These are phyloP conservation scores for Malus orientalis DNA, from an alignment of 306 rosid genomes.

Conservation along the genomic window DNA sequence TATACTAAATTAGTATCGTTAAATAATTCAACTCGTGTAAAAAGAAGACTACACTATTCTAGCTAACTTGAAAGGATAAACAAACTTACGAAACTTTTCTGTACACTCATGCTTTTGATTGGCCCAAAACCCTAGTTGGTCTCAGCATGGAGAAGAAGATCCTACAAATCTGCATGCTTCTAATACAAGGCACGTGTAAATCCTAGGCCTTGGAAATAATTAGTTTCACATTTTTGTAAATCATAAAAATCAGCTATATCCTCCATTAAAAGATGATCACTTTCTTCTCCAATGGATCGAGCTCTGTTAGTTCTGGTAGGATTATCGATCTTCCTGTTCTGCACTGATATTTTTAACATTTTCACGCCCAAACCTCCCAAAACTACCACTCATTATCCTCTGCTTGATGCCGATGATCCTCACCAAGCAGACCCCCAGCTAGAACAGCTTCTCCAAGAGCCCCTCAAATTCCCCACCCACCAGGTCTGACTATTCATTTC, in stretches of 20 bases:
- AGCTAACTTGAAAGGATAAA: too few relatives aligned
- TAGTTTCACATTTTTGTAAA: neutral
- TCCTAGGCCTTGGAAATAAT: neutral
- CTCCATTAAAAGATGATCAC: neutral
- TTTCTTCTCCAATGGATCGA: slow-evolving; percentile 9
- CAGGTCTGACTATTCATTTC: neutral
- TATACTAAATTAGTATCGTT: too few relatives aligned
- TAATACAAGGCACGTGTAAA: neutral
- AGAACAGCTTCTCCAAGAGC: slow-evolving; percentile 20
- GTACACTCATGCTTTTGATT: neutral
- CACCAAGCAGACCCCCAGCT: slow-evolving; percentile 11
- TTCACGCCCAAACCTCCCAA: slow-evolving; percentile 44
- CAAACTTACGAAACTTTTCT: too few relatives aligned
- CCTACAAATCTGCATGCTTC: neutral
- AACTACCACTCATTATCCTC: slow-evolving; percentile 20
- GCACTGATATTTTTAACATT: slow-evolving; percentile 42
- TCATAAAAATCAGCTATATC: neutral
- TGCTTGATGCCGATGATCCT: neutral
- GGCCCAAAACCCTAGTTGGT: neutral
- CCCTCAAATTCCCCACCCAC: slow-evolving; percentile 19
- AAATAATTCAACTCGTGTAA: too few relatives aligned
- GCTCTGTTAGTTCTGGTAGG: slow-evolving; percentile 38
- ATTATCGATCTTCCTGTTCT: slow-evolving; percentile 49
- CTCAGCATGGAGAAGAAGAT: neutral
- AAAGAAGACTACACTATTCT: too few relatives aligned